Conservation (phyloP, 2,329 filamentous ascomycete genomes). For the Diaporthe sp. region DNA sequence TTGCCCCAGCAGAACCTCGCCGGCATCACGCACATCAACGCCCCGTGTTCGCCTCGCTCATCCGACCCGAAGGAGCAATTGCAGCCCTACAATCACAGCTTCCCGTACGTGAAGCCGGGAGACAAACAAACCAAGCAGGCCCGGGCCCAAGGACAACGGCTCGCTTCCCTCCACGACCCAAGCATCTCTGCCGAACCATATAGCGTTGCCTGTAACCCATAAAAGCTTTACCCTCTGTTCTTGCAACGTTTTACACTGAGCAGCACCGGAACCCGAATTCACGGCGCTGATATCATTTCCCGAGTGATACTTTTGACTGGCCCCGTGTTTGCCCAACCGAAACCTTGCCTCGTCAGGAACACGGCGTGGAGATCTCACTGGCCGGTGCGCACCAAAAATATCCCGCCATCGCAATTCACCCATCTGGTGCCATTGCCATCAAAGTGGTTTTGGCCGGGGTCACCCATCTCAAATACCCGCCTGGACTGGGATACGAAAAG, state of each 20-base stretch:
- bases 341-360: slow-evolving; percentile 10
- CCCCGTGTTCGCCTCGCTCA: slow-evolving; percentile 18
- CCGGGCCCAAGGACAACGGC: background rate
- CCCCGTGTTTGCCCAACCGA: background rate
- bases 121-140: slow-evolving; percentile 28
- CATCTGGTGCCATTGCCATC: background rate
- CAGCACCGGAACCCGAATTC: background rate
- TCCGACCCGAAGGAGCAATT: background rate
- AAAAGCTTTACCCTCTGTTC: slow-evolving; percentile 23
- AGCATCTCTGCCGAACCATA: background rate
- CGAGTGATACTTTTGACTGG: background rate
- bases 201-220: slow-evolving; percentile 3
- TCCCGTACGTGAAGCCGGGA: slow-evolving; percentile 19
- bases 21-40: slow-evolving; percentile 3
- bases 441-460: slow-evolving; percentile 1
- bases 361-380: slow-evolving; percentile 2
- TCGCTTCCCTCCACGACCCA: background rate
- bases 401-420: slow-evolving; percentile 6
- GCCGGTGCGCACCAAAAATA: slow-evolving; percentile 13
- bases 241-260: slow-evolving; percentile 14
- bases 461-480: slow-evolving; percentile 16
- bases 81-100: slow-evolving; percentile 26
- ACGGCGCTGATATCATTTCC: background rate
- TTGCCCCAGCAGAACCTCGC: background rate
- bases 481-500: slow-evolving; percentile 10